Base-by-base conservation (phyloP, 495 filamentous ascomycete species). In the Penicillium nucicola region DNA sequence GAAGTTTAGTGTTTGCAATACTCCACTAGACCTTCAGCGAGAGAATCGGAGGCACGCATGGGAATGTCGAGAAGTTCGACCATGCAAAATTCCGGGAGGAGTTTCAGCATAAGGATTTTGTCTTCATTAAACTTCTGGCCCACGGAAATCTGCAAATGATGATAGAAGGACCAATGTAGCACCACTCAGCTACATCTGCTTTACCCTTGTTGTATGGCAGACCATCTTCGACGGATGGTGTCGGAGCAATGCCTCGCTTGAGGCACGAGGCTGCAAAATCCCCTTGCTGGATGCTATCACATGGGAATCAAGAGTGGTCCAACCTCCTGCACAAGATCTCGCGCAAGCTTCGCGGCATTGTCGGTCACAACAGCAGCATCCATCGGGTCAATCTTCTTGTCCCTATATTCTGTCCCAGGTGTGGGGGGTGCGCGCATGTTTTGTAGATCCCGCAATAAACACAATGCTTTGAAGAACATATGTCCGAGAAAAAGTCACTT, bases 1-100 rank as follows among this genome's bases (percentile, higher is more conserved):
- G 62, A 56, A 40, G 48, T 56, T 50, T 68, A 60, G 25, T 60
- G 63, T 31, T 56, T 56, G 31, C 20, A 18, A 56, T 60, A 64
- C 33, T 66, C 58, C 44, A 18, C 9, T 36, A 71, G 53, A 12
- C 64, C 66, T 58, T 35, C 32, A 40, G 66, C 69, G 25, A 71
- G 58, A 20, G 50, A 46, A 46, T 69, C 68, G 39, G 44, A 36
- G 13, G 52, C 53, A 44, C 56, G 58, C 42, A 65, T 50, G 5
- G 33, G 50, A 43, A 68, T 52, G 8, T 53, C 44, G 42, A 55
- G 64, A 19, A 46, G 51, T 42, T 58, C 49, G 12, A 68, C 10
- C 52, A 66, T 57, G 55, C 53, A 60, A 46, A 69, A 66, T 41
- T 69, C 66, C 8, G 61, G 58, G 20, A 71, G 55, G 6, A 68